These are phyloP conservation scores for Boletus vinaceobasis DNA, from an alignment of 768 basidiomycete genomes.

Conservation along the genomic window DNA sequence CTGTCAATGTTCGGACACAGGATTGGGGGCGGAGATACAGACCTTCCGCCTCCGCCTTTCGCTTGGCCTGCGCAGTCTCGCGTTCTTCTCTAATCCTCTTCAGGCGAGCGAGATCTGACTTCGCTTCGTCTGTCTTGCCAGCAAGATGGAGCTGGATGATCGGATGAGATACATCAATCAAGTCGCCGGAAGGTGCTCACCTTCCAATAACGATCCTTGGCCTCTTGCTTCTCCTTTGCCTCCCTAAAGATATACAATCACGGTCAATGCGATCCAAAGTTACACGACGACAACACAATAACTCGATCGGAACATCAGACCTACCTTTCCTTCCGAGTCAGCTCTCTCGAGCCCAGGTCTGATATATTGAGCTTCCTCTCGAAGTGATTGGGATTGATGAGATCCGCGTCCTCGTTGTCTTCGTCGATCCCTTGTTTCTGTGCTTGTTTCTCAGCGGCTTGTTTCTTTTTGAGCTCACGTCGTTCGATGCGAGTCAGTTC, in stretches of 20 bases:
- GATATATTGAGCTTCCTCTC: slow-evolving; percentile 73
- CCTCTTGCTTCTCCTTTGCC: slow-evolving; percentile 88
- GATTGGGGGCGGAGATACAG: slow-evolving; percentile 12
- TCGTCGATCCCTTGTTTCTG: slow-evolving; percentile 38
- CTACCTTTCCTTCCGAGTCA: slow-evolving; percentile 65
- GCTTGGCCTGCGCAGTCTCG: slow-evolving; percentile 81
- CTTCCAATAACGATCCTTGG: slow-evolving; percentile 86
- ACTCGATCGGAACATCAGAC: slow-evolving; percentile 6
- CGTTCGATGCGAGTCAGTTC: slow-evolving; percentile 72
- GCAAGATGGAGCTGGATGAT: slow-evolving; percentile 54
- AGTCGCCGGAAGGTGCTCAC: slow-evolving; percentile 35
- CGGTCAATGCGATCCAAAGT: background rate
- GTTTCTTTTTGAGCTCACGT: slow-evolving; percentile 81
- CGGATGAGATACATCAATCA: background rate
- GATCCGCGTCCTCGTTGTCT: slow-evolving; percentile 62
- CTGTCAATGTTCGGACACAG: background rate
- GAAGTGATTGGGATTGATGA: slow-evolving; percentile 78
- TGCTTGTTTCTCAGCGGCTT: slow-evolving; percentile 46
- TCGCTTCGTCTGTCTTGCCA: slow-evolving; percentile 91
- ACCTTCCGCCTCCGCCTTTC: slow-evolving; percentile 90
- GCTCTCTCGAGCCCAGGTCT: slow-evolving; percentile 64
- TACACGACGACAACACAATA: background rate
- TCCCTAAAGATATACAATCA: slow-evolving; percentile 49
- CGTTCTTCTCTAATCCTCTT: slow-evolving; percentile 84
- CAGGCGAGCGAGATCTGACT: slow-evolving; percentile 82